phyloP scores from a whole-genome alignment of 495 filamentous ascomycete species.

The Tuber umbilicatum region DNA sequence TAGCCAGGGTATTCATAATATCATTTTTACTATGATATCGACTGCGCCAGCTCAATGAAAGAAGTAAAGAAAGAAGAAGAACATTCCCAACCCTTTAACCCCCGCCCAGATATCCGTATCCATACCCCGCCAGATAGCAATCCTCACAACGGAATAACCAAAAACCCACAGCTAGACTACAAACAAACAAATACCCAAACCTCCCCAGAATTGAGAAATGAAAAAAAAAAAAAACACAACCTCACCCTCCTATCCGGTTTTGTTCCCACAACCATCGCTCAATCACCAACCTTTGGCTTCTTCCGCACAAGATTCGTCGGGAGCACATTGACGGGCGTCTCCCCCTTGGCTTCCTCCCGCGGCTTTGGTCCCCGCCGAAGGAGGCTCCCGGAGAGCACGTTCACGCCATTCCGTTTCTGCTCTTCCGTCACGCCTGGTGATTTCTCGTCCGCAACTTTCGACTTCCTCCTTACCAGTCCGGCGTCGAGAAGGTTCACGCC shows the following conservation, averaged over 20 bases:
- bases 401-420: slow-evolving; percentile 36
- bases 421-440: slow-evolving; percentile 32
- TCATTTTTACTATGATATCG: too few relatives aligned
- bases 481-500: slow-evolving; percentile 34
- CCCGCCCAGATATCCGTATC: too few relatives aligned
- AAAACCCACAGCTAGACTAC: too few relatives aligned
- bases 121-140: too few relatives aligned
- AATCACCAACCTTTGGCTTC: slow-evolving; percentile 52
- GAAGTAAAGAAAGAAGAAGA: too few relatives aligned
- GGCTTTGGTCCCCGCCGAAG: slow-evolving; percentile 49
- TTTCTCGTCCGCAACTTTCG: slow-evolving; percentile 37
- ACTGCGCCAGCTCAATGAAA: too few relatives aligned
- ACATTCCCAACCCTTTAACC: too few relatives aligned
- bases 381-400: slow-evolving; percentile 46
- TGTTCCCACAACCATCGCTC: not conserved
- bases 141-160: too few relatives aligned
- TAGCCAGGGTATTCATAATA: too few relatives aligned
- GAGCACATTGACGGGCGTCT: slow-evolving; percentile 34
- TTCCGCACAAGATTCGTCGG: slow-evolving; percentile 53
- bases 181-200: not conserved
- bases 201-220: not conserved
- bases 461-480: slow-evolving; percentile 37
- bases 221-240: not conserved
- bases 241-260: not conserved
- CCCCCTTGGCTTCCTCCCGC: slow-evolving; percentile 14